Percentiles rank a stretch among this genome's conserved stretches.
Evolutionary conservation across 2,329 filamentous ascomycete species (phyloP).

Genomic region (Chaetomium globosum): DNA sequence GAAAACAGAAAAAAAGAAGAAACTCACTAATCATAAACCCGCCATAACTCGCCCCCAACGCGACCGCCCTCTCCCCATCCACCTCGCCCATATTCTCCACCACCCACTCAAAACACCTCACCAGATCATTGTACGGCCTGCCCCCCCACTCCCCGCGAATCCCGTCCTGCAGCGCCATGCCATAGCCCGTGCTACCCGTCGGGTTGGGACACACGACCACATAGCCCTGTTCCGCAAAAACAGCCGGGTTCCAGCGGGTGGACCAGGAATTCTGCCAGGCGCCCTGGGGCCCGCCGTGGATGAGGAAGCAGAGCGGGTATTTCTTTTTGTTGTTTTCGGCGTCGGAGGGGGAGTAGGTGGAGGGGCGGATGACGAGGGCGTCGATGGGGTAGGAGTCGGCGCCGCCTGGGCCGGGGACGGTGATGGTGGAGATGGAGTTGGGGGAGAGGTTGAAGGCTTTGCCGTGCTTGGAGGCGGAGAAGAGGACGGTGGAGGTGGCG

Average conservation of each 20-base stretch:
- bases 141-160: slow-evolving; percentile 85
- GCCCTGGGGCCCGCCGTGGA: slow-evolving; percentile 82
- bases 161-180: slow-evolving; percentile 73
- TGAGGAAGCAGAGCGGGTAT: slow-evolving; percentile 77
- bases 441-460: slow-evolving; percentile 66
- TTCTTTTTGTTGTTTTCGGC: slow-evolving; percentile 59
- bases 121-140: slow-evolving; percentile 79
- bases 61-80: slow-evolving; percentile 70
- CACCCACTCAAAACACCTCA: slow-evolving; percentile 75
- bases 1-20: background rate
- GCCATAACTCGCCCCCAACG: slow-evolving; percentile 73
- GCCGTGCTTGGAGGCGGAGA: slow-evolving; percentile 67
- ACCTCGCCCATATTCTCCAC: slow-evolving; percentile 66
- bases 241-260: slow-evolving; percentile 81
- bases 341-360: slow-evolving; percentile 53
- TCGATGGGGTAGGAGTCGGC: slow-evolving; percentile 66
- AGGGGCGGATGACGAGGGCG: slow-evolving; percentile 68
- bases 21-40: slow-evolving; percentile 72
- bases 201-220: slow-evolving; percentile 81
- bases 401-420: slow-evolving; percentile 66
- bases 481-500: slow-evolving; percentile 51
- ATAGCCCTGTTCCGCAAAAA: slow-evolving; percentile 87
- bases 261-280: slow-evolving; percentile 77
- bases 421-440: slow-evolving; percentile 67
- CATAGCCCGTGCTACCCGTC: slow-evolving; percentile 81